These are phyloP conservation scores for Podosphaera xanthii DNA, from an alignment of 2,329 filamentous ascomycete genomes.

Conservation along the genomic window DNA sequence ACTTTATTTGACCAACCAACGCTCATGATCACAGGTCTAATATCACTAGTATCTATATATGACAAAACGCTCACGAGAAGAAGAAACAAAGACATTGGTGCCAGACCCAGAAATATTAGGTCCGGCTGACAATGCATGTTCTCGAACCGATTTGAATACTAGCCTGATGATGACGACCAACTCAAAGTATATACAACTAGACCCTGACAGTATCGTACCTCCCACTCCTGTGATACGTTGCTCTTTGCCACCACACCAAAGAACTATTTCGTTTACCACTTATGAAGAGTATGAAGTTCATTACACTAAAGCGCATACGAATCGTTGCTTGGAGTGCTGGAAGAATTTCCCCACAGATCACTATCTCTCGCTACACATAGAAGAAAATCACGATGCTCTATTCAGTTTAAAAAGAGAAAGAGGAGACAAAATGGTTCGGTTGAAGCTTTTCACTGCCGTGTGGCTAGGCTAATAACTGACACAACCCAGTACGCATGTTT, in stretches of 20 bases:
- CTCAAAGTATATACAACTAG: constrained; percentile 38
- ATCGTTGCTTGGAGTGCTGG: constrained; percentile 64
- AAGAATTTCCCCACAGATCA: constrained; percentile 75
- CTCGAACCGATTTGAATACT: no score
- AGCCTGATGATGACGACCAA: constrained; percentile 9
- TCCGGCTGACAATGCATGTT: constrained; percentile 9
- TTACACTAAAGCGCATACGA: constrained; percentile 58
- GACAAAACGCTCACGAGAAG: constrained; percentile 36
- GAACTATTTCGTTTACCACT: constrained; percentile 44
- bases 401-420: constrained; percentile 46
- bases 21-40: background rate
- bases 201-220: constrained; percentile 25
- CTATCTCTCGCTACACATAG: constrained; percentile 62
- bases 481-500: constrained; percentile 56
- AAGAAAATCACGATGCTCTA: constrained; percentile 77
- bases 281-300: constrained; percentile 74
- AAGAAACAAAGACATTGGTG: constrained; percentile 4
- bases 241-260: constrained; percentile 55
- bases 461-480: constrained; percentile 1
- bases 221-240: constrained; percentile 39
- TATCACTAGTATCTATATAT: constrained; percentile 18
- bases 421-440: constrained; percentile 64
- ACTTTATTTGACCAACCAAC: no score
- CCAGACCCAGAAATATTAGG: constrained; percentile 11
- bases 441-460: background rate